Evolutionary conservation across 2,329 filamentous ascomycete genomes (phyloP), one percentile per base, ranked within the genome.

Genomic region (Trichoderma arundinaceum): DNA sequence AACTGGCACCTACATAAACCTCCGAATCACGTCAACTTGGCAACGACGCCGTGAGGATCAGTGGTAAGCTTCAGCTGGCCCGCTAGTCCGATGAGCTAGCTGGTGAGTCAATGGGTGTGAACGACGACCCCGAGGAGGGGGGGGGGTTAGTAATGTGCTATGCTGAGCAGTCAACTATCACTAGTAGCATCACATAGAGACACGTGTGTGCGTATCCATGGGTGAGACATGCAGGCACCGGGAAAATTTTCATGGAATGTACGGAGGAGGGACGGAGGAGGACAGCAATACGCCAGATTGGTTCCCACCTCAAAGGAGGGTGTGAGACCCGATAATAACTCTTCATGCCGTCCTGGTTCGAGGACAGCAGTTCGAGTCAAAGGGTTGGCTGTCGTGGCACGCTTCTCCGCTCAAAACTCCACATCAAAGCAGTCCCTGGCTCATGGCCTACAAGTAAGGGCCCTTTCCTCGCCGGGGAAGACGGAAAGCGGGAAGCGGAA

Each of bases 401-500:
- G 38, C 39, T 59, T 60, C 46, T 54, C 46, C 56, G 56, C 41
- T 35, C n/a, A 60, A 7, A 41, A 59, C 35, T 60, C 63, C 63
- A 59, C 51, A 56, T 39, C 52, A 41, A 43, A 32, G 35, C 53
- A 39, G 52, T 41, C 62, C 62, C 62, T 52, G 39, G 62, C 39
- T 22, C 53, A 58, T 44, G 32, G 35, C 46, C 57, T 33, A 28
- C 22, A 28, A 28, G 22, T 28, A 38, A 33, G 46, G 48, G 17
- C 28, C 48, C 46, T 51, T 49, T 51, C 38, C 62, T 59, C 54
- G 53, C 62, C 62, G 62, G 53, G 62, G 62, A 65, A 59, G 62
- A 58, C 62, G 62, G 62, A 17, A 59, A 35, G 53, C 62, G 62
- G 62, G 62, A 65, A 52, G 62, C 62, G 62, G 53, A 52, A 46